Evolutionary conservation across 2,329 filamentous ascomycete genomes (phyloP), one percentile per base, ranked within the genome.

Genomic region (Botrytis aclada): DNA sequence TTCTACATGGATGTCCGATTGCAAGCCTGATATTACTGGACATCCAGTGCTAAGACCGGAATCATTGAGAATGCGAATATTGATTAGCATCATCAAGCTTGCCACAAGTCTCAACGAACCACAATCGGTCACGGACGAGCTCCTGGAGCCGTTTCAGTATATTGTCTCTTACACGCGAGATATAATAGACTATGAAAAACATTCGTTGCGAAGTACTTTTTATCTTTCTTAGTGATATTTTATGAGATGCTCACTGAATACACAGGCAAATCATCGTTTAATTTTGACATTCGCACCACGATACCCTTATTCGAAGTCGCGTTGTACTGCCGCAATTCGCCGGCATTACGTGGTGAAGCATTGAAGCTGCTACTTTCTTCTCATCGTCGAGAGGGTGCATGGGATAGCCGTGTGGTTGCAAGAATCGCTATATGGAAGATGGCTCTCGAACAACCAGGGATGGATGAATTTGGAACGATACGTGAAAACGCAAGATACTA

Each of bases 351-450:
- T 14, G 84, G 87, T 16, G 86, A 88, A 77, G 90, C 90, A 20
- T 89, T 92, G 64, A 84, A 87, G 75, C 82, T 92, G 22, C 81
- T 92, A 61, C 83, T 85, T 69, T 88, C 86, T 74, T 89, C 87
- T 75, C 86, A 88, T 32, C 84, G 90, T 25, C 84, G 89, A 70
- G 90, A 92, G 81, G 89, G 88, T 58, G 89, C 92, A 84, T 92
- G 89, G 88, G 89, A 92, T 54, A 77, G 75, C n/a, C 37, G 75
- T 6, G 65, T 77, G 5, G 54, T 73, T 20, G 78, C 74, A 0
- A 73, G 74, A 37, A 73, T 80, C 3, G 75, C 74, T 4, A 69
- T 74, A 45, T 79, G 77, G 76, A 76, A 79, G 39, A 76, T 79
- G 72, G 58, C 54, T 10, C 71, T 80, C 22, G 79, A 80, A 69